Percentiles rank a stretch among this genome's conserved stretches.
phyloP scores from a whole-genome alignment of 2,329 filamentous ascomycete genomes.

The Xylaria sp. region DNA sequence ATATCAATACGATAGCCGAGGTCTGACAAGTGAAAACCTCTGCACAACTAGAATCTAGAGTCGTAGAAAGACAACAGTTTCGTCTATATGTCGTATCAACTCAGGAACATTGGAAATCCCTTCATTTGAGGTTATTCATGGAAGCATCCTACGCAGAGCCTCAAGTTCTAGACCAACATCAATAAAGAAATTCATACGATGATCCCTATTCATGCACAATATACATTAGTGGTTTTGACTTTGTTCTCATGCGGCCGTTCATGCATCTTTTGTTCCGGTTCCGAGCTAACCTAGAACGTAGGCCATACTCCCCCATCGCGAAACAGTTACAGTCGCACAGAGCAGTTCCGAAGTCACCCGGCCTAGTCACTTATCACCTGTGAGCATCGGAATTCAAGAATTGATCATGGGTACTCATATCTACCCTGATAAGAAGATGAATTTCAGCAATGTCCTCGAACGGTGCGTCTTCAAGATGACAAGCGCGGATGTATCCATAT shows the following conservation, averaged over 20 bases:
- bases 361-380: not conserved
- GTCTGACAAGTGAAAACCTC: not conserved
- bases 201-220: conserved; percentile 21
- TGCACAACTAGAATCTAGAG: not conserved
- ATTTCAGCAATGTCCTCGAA: not conserved
- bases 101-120: not conserved
- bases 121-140: conserved; percentile 8
- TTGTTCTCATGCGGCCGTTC: not conserved
- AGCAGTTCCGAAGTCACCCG: not conserved
- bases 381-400: not conserved
- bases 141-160: conserved; percentile 24
- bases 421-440: not conserved
- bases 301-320: not conserved
- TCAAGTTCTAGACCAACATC: conserved; percentile 23
- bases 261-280: conserved; percentile 6
- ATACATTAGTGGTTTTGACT: conserved; percentile 8
- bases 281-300: not conserved
- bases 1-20: not conserved
- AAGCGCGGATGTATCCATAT: not conserved
- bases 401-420: not conserved
- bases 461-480: not conserved
- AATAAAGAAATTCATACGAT: conserved; percentile 11
- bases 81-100: no score
- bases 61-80: not conserved
- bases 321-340: not conserved